Base-by-base conservation (phyloP, 2,329 filamentous ascomycete genomes). In the Aspergillus oerlinghausenensis region DNA sequence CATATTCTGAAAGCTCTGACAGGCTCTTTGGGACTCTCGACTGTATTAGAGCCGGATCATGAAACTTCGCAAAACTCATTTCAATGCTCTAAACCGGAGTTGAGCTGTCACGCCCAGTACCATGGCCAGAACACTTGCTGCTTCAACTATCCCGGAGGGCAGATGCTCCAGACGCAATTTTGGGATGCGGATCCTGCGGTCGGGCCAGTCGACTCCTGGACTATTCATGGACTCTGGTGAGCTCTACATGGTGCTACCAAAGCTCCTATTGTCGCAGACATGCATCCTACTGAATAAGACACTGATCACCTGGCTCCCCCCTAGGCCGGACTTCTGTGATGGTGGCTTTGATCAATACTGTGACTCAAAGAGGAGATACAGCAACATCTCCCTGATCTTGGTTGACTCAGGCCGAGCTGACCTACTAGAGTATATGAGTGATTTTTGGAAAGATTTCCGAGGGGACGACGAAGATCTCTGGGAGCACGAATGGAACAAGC, bases 401-500 rank as follows among this genome's bases (percentile, higher is more conserved):
- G 69, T 79, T 7, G 74, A 79, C 7, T 78, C 81, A 23, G 80
- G 80, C 58, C 79, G 81, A 51, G 76, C 75, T 1, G 80, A 82
- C 28, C 78, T 88, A 1, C 76, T 92, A 1, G 73, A 76, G 2
- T 88, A 85, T 68, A 91, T 91, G 88, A 73, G 81, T 51, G 82
- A 76, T 1, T 89, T 87, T 75, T 91, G 88, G 88, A 86, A 89
- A 69, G 84, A 87, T 67, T 83, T 86, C 71, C 69, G 81, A 50
- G 87, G 86, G 55, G 73, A 85, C 45, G 83, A 88, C 62, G 82
- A 87, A 64, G 74, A 73, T 10, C 84, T 91, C 63, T 91, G 88
- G 88, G 77, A 87, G 68, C 87, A 90, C 70, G 88, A 91, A 72
- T 91, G 85, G 84, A 77, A 79, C 62, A 91, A 89, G 70, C 88